These are phyloP conservation scores for Lasiosphaeris hirsuta DNA, from an alignment of 495 filamentous ascomycete species.

Conservation along the genomic window DNA sequence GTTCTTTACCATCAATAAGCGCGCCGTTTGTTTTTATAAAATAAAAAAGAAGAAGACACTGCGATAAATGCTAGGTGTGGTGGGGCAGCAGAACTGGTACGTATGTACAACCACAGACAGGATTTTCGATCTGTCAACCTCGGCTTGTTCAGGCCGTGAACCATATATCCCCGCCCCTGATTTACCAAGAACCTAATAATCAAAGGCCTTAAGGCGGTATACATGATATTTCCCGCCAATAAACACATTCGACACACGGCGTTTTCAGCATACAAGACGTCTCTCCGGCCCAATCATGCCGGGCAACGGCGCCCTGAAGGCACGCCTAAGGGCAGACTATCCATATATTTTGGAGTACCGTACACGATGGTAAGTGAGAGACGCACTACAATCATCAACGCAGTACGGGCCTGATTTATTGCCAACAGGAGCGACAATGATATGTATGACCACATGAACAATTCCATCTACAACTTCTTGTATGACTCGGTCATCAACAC, in stretches of 20 bases:
- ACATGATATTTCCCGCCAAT: too few relatives aligned
- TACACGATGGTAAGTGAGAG: slow-evolving; percentile 72
- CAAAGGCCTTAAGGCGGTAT: too few relatives aligned
- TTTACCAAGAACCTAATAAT: neutral
- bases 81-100: too few relatives aligned
- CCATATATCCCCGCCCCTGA: too few relatives aligned
- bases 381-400: neutral
- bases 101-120: too few relatives aligned
- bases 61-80: too few relatives aligned
- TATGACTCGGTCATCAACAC: slow-evolving; percentile 88
- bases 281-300: slow-evolving; percentile 26
- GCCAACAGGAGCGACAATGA: slow-evolving; percentile 83
- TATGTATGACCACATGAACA: slow-evolving; percentile 89
- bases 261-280: neutral
- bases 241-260: neutral
- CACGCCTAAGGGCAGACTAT: slow-evolving; percentile 68
- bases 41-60: too few relatives aligned
- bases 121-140: too few relatives aligned
- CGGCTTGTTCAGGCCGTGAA: too few relatives aligned
- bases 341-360: slow-evolving; percentile 76
- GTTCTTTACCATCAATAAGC: neutral
- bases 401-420: neutral
- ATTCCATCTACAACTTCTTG: slow-evolving; percentile 76
- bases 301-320: slow-evolving; percentile 51
- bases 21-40: neutral